Evolutionary conservation across 2,329 filamentous ascomycete species (phyloP).

Genomic region (Cytospora paraplurivora): DNA sequence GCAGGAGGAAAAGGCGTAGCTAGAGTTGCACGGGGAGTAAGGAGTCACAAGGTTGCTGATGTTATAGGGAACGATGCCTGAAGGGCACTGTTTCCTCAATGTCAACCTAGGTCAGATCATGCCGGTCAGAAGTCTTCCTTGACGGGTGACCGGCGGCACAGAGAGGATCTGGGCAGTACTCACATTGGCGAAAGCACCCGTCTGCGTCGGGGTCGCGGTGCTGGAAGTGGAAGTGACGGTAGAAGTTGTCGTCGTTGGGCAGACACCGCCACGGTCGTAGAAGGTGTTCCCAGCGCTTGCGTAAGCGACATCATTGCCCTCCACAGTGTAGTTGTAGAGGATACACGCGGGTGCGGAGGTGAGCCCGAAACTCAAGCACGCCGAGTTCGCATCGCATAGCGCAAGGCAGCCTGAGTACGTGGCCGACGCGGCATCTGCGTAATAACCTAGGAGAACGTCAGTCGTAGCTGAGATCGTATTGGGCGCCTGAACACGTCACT

Average conservation of each 20-base stretch:
- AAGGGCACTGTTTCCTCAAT: constrained; percentile 16
- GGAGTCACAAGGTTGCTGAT: constrained; percentile 19
- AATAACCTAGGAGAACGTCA: constrained; percentile 13
- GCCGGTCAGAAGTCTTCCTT: neutral
- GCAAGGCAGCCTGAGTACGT: constrained; percentile 26
- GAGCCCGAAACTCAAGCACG: constrained; percentile 26
- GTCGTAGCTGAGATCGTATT: neutral
- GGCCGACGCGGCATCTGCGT: constrained; percentile 22
- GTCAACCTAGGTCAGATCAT: neutral
- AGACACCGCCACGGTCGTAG: constrained; percentile 25
- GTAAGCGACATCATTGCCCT: constrained; percentile 23
- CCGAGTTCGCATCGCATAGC: constrained; percentile 22
- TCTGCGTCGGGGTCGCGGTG: constrained; percentile 24
- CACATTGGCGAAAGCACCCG: constrained; percentile 25
- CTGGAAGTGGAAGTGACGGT: neutral
- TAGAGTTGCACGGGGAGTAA: constrained; percentile 26
- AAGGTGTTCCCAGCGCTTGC: constrained; percentile 25
- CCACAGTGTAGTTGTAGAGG: constrained; percentile 26
- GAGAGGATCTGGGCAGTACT: neutral
- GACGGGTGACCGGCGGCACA: too few species aligned
- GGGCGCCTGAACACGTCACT: neutral
- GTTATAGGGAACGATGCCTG: constrained; percentile 26
- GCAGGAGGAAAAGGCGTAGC: constrained; percentile 17
- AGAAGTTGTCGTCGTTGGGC: constrained; percentile 22
- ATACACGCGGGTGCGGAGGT: constrained; percentile 19